Conservation (phyloP, 148 eudicot species). For the Rhododendron simsii region DNA sequence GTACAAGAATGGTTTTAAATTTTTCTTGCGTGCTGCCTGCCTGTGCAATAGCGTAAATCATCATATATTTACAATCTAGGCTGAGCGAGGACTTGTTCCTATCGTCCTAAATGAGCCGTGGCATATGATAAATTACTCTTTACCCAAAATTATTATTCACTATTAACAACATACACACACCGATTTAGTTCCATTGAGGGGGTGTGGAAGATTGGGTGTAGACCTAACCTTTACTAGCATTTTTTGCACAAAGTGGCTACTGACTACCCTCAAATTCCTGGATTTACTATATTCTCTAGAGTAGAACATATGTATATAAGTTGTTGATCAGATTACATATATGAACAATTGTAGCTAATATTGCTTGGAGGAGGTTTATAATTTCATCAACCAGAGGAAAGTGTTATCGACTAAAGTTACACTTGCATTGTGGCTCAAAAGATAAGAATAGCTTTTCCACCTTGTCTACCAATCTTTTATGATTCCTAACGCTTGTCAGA, state of each 20-base stretch:
- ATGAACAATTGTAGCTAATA: background rate
- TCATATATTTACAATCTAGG: background rate
- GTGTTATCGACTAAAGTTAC: background rate
- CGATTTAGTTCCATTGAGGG: background rate
- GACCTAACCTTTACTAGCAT: background rate
- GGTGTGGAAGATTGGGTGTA: background rate
- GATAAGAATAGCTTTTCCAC: background rate
- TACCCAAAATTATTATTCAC: background rate
- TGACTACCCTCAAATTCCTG: background rate
- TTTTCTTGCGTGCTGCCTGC: background rate
- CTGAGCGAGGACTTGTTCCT: background rate
- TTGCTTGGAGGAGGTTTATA: background rate
- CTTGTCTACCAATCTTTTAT: no score
- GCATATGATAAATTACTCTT: background rate
- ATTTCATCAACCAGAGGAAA: background rate
- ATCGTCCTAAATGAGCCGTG: background rate
- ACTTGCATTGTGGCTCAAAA: background rate
- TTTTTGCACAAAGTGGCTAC: background rate
- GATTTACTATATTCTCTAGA: background rate
- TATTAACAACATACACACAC: background rate
- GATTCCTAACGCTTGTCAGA: background rate
- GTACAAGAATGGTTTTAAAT: background rate
- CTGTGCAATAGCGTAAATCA: background rate
- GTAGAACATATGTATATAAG: background rate
- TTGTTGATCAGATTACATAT: background rate